phyloP scores from a whole-genome alignment of 768 basidiomycete genomes.

The Lactarius akahatsu region DNA sequence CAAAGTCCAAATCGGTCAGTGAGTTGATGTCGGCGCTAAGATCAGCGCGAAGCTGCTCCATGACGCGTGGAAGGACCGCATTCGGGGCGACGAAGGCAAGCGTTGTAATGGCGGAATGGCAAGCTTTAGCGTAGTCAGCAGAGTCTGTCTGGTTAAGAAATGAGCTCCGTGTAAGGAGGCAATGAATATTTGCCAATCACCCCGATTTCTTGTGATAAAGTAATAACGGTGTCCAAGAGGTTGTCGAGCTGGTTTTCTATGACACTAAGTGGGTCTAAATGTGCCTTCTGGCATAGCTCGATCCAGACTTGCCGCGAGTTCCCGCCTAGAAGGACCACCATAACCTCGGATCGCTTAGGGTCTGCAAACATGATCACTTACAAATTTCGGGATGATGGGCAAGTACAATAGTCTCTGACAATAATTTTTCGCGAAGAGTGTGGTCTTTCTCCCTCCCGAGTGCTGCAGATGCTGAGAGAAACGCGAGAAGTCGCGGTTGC shows the following conservation, averaged over 20 bases:
- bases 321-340: constrained; percentile 38
- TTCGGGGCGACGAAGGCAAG: constrained; percentile 78
- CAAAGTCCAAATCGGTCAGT: constrained; percentile 71
- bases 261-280: constrained; percentile 63
- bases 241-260: constrained; percentile 50
- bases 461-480: constrained; percentile 53
- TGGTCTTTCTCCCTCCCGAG: constrained; percentile 46
- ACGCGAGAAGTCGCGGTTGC: constrained; percentile 49
- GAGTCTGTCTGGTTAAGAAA: constrained; percentile 5
- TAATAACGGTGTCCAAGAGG: constrained; percentile 38
- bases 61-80: constrained; percentile 62
- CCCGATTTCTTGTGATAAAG: constrained; percentile 18
- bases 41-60: constrained; percentile 64
- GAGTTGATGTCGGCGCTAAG: constrained; percentile 60
- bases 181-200: constrained; percentile 37
- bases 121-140: constrained; percentile 48
- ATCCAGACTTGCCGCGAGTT: constrained; percentile 70
- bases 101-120: constrained; percentile 71
- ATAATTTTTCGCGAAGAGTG: constrained; percentile 43
- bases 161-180: neutral
- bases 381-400: constrained; percentile 70
- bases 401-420: constrained; percentile 60
- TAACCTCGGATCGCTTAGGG: neutral
- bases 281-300: constrained; percentile 70
- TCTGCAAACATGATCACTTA: constrained; percentile 36